These are phyloP conservation scores for Pharus latifolius DNA, from an alignment of 176 grass and related monocot species.

Conservation along the genomic window DNA sequence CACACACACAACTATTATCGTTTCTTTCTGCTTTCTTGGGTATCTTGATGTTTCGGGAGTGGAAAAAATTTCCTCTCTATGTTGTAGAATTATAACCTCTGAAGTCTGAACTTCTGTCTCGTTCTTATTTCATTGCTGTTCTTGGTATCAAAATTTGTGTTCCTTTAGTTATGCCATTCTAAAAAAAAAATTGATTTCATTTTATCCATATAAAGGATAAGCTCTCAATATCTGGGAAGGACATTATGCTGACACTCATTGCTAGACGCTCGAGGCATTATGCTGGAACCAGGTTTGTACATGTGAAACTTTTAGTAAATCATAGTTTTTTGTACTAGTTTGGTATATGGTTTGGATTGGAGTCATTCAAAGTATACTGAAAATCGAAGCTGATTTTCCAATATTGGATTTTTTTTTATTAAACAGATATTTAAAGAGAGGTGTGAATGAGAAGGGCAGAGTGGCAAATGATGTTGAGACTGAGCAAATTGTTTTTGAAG, in stretches of 20 bases:
- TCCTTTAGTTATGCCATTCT: not conserved
- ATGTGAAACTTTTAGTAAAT: slow-evolving; percentile 1
- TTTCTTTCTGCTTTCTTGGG: too few relatives aligned
- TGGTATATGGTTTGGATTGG: not conserved
- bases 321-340: not conserved
- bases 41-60: too few relatives aligned
- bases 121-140: not conserved
- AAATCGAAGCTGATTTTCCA: not conserved
- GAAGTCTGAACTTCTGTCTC: too few relatives aligned
- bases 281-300: slow-evolving; percentile 79
- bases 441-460: slow-evolving; percentile 82
- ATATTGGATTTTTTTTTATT: not conserved
- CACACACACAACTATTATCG: too few relatives aligned
- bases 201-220: slow-evolving; percentile 76
- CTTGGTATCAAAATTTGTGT: not conserved
- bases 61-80: too few relatives aligned
- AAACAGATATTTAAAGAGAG: slow-evolving; percentile 86
- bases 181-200: not conserved
- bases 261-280: slow-evolving; percentile 82
- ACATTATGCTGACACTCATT: slow-evolving; percentile 76
- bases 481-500: slow-evolving; percentile 90
- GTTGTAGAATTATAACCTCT: too few relatives aligned
- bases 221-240: slow-evolving; percentile 62
- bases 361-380: not conserved
- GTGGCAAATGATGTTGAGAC: slow-evolving; percentile 97